phyloP scores from a whole-genome alignment of 2,329 filamentous ascomycete genomes.

The Stenocarpella maydis region DNA sequence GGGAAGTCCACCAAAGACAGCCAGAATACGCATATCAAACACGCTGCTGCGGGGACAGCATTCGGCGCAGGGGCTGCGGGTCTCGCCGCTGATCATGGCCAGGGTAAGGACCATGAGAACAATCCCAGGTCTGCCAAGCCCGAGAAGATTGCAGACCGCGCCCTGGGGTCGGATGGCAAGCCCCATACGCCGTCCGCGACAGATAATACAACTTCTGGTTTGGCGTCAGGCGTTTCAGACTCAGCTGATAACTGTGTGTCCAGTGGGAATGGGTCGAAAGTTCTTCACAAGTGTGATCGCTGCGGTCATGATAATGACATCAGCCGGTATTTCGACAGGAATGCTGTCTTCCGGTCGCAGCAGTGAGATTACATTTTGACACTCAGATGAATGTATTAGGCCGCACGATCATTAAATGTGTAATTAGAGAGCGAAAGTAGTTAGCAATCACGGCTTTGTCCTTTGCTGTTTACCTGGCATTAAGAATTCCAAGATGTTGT shows the following conservation, averaged over 20 bases:
- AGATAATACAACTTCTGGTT: neutral
- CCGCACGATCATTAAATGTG: too few species aligned
- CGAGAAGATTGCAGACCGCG: slow-evolving; percentile 22
- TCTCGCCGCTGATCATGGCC: slow-evolving; percentile 26
- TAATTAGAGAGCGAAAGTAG: neutral
- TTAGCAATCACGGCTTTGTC: too few species aligned
- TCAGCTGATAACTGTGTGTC: slow-evolving; percentile 30
- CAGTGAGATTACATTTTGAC: neutral
- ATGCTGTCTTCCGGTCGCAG: slow-evolving; percentile 19
- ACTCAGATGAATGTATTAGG: too few species aligned
- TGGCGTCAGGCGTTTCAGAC: neutral
- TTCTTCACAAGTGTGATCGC: slow-evolving; percentile 38
- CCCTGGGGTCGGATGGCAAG: slow-evolving; percentile 24
- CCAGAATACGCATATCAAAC: neutral
- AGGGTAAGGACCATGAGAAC: slow-evolving; percentile 27
- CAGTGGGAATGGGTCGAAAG: slow-evolving; percentile 30
- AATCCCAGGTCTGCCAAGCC: slow-evolving; percentile 17
- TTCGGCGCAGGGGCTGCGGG: slow-evolving; percentile 9
- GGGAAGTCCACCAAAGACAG: neutral
- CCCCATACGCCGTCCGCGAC: slow-evolving; percentile 1
- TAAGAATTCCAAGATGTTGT: too few species aligned
- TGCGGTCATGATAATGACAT: slow-evolving; percentile 39
- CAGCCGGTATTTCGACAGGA: slow-evolving; percentile 38
- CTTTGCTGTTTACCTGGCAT: neutral
- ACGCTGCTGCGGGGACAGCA: slow-evolving; percentile 1